Conservation (phyloP, 768 basidiomycete species). For the Russula virescens region DNA sequence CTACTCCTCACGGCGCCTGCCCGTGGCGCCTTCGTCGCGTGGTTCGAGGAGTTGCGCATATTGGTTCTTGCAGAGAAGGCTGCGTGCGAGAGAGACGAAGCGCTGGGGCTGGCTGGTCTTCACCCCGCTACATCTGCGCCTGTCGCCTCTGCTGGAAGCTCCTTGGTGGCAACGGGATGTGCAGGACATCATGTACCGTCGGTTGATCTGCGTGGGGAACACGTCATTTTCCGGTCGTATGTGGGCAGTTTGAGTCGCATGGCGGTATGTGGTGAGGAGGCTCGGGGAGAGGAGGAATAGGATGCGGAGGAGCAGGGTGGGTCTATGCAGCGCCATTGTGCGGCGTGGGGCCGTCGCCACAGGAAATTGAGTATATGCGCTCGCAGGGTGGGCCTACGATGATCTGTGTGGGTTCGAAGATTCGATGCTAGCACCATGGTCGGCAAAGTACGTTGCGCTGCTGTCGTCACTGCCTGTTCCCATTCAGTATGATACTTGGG, state of each 20-base stretch:
- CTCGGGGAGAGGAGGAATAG: background rate
- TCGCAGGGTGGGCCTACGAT: conserved; percentile 10
- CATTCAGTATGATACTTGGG: too few species aligned
- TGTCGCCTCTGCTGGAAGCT: too few species aligned
- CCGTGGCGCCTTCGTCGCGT: conserved; percentile 9
- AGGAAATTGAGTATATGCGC: conserved; percentile 11
- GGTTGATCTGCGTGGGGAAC: conserved; percentile 4
- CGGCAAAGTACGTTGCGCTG: too few species aligned
- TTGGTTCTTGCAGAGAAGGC: conserved; percentile 10
- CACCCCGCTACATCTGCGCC: too few species aligned
- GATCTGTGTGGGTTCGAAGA: conserved; percentile 14
- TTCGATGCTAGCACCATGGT: background rate
- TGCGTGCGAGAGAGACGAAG: background rate
- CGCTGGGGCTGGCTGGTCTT: background rate
- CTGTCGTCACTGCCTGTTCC: too few species aligned
- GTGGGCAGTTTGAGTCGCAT: background rate
- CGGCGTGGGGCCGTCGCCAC: conserved; percentile 9
- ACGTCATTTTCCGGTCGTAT: conserved; percentile 12
- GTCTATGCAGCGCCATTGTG: background rate
- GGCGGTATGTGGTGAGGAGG: background rate
- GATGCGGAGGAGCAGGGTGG: background rate
- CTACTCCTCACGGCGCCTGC: conserved; percentile 7
- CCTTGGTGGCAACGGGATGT: too few species aligned
- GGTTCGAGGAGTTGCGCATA: conserved; percentile 4
- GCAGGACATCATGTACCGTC: conserved; percentile 14